phyloP scores from a whole-genome alignment of 139 green algal species.

The Mesotaenium endlicherianum region DNA sequence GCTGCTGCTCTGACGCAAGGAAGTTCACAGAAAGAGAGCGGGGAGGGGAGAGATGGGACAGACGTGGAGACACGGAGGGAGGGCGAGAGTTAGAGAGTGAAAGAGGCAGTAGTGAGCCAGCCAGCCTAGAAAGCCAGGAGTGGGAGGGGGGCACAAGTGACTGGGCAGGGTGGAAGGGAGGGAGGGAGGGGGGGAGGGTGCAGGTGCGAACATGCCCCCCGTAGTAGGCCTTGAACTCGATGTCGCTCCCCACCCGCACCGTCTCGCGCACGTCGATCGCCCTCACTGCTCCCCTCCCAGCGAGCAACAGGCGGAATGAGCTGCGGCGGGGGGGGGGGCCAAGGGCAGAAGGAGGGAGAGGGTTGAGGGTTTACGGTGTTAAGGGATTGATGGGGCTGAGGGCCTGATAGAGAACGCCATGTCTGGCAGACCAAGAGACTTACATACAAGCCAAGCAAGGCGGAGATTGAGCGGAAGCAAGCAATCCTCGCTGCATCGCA shows the following conservation, averaged over 20 bases:
- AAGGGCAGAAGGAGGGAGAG: neutral
- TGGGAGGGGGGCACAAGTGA: neutral
- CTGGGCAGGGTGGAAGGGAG: neutral
- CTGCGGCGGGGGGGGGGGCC: neutral
- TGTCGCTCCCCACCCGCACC: slow-evolving; percentile 19
- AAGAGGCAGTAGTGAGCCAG: neutral
- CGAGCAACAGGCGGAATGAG: neutral
- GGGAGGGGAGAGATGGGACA: too few species aligned
- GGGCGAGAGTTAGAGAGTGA: neutral
- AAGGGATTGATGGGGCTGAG: too few species aligned
- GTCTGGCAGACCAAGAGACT: too few species aligned
- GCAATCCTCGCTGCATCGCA: too few species aligned
- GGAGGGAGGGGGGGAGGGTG: neutral
- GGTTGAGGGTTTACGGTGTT: too few species aligned
- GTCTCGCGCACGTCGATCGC: slow-evolving; percentile 41
- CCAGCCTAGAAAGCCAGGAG: neutral
- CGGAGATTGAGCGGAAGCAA: too few species aligned
- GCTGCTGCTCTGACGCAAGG: too few species aligned
- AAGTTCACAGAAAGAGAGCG: too few species aligned
- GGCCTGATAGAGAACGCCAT: too few species aligned
- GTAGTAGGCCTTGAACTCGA: slow-evolving; percentile 65
- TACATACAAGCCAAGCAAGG: too few species aligned
- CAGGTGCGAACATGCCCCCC: slow-evolving; percentile 47
- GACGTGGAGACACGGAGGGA: too few species aligned
- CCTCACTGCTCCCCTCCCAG: slow-evolving; percentile 26